Conservation (phyloP, 1,284 basidiomycete species). For the Cystobasidium sp. region DNA sequence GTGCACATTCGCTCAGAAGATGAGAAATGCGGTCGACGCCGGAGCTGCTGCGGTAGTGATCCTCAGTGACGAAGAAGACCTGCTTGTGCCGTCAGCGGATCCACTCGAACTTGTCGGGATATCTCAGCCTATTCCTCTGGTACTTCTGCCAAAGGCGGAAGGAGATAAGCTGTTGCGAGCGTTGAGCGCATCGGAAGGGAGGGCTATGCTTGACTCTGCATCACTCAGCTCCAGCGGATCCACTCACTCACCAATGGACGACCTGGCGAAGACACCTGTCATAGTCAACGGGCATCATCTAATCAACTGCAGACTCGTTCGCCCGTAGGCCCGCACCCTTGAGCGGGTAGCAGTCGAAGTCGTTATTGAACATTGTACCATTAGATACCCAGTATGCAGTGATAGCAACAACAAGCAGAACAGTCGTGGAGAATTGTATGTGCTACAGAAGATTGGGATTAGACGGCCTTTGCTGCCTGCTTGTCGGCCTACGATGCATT, state of each 20-base stretch:
- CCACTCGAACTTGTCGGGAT: conserved; percentile 9
- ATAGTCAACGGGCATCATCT: conserved; percentile 38
- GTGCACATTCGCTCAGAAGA: conserved; percentile 51
- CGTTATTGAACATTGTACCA: background rate
- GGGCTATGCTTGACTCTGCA: background rate
- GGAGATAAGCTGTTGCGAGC: conserved; percentile 4
- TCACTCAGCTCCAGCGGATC: background rate
- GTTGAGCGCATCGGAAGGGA: background rate
- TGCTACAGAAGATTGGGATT: background rate
- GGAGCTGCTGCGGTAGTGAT: conserved; percentile 50
- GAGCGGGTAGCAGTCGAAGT: background rate
- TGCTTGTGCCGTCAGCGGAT: conserved; percentile 47
- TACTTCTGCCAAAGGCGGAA: conserved; percentile 16
- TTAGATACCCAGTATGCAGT: background rate
- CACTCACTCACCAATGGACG: background rate
- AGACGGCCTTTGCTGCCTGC: conserved; percentile 42
- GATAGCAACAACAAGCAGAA: background rate
- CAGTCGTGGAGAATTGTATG: background rate
- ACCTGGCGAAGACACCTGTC: conserved; percentile 35
- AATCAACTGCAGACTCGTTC: conserved; percentile 32
- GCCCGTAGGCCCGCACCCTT: background rate
- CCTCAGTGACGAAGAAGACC: conserved; percentile 44
- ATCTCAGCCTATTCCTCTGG: conserved; percentile 11
- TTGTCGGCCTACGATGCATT: conserved; percentile 20
- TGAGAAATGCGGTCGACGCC: conserved; percentile 46